Conservation (phyloP, 441 rosid species). For the Populus hybrid region DNA sequence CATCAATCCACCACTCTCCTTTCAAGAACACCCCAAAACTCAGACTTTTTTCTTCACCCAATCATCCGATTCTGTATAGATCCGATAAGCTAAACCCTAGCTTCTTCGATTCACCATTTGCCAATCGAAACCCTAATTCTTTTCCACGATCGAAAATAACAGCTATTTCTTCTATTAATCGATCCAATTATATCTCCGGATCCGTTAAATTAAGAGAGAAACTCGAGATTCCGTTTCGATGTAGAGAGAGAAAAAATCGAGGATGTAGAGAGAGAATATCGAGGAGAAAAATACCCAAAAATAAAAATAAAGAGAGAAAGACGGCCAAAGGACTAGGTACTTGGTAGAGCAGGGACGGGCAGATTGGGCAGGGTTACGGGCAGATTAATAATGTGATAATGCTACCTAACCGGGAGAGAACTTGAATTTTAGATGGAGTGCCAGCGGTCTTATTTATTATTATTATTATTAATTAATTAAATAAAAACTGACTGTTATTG, state of each 20-base stretch:
- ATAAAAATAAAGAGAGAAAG: slow-evolving; percentile 22
- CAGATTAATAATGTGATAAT: slow-evolving; percentile 18
- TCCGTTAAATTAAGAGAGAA: neutral
- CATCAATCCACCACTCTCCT: no score
- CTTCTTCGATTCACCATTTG: slow-evolving; percentile 3
- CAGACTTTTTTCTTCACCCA: neutral
- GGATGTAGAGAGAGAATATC: neutral
- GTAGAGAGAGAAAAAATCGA: slow-evolving; percentile 13
- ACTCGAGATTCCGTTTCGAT: slow-evolving; percentile 19
- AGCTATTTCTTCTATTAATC: neutral
- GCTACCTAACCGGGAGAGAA: slow-evolving; percentile 14
- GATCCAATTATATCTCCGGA: slow-evolving; percentile 13
- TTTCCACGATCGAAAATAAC: neutral
- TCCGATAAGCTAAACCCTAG: slow-evolving; percentile 17
- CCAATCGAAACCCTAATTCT: slow-evolving; percentile 15
- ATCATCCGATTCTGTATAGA: slow-evolving; percentile 1
- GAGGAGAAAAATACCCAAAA: slow-evolving; percentile 5
- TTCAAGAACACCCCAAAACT: neutral
- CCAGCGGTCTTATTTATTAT: neutral
- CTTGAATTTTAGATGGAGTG: no score
- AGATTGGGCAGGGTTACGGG: slow-evolving; percentile 37
- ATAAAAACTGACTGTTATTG: neutral
- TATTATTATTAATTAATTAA: neutral
- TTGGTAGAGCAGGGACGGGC: slow-evolving; percentile 38
- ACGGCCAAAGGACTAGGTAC: slow-evolving; percentile 31